These are phyloP conservation scores for Annulohypoxylon nitens DNA, from an alignment of 495 filamentous ascomycete genomes.

Conservation along the genomic window DNA sequence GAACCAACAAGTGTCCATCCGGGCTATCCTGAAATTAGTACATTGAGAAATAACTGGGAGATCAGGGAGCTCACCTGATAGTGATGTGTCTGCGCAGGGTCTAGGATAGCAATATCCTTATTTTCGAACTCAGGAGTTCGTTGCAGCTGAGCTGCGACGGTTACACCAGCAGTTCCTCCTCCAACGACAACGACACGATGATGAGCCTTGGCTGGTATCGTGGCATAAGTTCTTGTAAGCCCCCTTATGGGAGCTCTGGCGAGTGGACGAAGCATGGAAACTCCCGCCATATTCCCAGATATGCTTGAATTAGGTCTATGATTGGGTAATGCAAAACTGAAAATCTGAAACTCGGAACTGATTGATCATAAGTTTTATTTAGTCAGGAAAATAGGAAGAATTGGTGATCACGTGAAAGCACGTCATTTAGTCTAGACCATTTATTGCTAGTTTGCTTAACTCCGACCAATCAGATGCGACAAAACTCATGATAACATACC, in stretches of 20 bases:
- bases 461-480: constrained; percentile 19
- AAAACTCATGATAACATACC: background rate
- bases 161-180: constrained; percentile 71
- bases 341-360: constrained; percentile 5
- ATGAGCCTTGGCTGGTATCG: constrained; percentile 52
- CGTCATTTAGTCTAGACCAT: constrained; percentile 30
- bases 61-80: constrained; percentile 58
- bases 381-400: constrained; percentile 8
- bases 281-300: constrained; percentile 36
- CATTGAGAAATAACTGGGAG: background rate
- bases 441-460: constrained; percentile 21
- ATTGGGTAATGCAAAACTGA: constrained; percentile 29
- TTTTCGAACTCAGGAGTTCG: constrained; percentile 65
- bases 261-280: constrained; percentile 44
- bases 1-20: constrained; percentile 79
- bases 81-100: constrained; percentile 74
- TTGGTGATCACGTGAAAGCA: constrained; percentile 50
- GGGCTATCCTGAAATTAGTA: constrained; percentile 57
- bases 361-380: constrained; percentile 24
- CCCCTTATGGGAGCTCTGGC: constrained; percentile 29
- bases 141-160: constrained; percentile 74
- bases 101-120: constrained; percentile 75
- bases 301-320: background rate
- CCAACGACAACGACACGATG: constrained; percentile 76
- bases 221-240: constrained; percentile 46